Conservation (phyloP, 148 eudicot species). For the Linanthus parryae region DNA sequence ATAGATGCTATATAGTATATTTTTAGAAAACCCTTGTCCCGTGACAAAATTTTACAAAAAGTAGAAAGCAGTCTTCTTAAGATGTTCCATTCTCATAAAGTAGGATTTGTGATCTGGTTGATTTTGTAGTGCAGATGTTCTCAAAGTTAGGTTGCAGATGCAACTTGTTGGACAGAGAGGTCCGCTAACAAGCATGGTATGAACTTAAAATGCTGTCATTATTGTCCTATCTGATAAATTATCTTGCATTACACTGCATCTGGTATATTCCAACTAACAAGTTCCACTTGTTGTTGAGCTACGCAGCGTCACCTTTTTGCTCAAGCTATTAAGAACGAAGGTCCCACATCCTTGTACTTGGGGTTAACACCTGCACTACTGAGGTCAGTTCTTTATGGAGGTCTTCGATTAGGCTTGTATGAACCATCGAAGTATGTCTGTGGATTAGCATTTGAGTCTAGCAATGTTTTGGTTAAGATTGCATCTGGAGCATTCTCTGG, state of each 20-base stretch:
- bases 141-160: slow-evolving; percentile 97
- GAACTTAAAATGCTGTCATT: slow-evolving; percentile 6
- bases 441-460: slow-evolving; percentile 85
- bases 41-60: too few species aligned
- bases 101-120: slow-evolving; percentile 2
- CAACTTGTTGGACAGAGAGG: slow-evolving; percentile 93
- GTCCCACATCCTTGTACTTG: slow-evolving; percentile 63
- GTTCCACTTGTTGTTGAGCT: slow-evolving; percentile 6
- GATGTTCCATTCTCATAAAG: background rate
- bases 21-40: too few species aligned
- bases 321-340: slow-evolving; percentile 65
- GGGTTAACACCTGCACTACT: slow-evolving; percentile 81
- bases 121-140: slow-evolving; percentile 62
- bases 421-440: slow-evolving; percentile 89
- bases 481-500: slow-evolving; percentile 97
- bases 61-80: background rate
- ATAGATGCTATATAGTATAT: too few species aligned
- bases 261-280: background rate
- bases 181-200: slow-evolving; percentile 82
- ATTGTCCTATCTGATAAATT: background rate
- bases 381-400: slow-evolving; percentile 98
- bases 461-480: slow-evolving; percentile 81
- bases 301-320: slow-evolving; percentile 54
- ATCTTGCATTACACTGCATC: background rate
- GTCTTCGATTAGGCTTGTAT: slow-evolving; percentile 96